Percentiles rank a stretch among this genome's conserved stretches.
These are phyloP conservation scores for Plasmopara muralis DNA, from an alignment of 352 stramenopile genomes.

Conservation along the genomic window DNA sequence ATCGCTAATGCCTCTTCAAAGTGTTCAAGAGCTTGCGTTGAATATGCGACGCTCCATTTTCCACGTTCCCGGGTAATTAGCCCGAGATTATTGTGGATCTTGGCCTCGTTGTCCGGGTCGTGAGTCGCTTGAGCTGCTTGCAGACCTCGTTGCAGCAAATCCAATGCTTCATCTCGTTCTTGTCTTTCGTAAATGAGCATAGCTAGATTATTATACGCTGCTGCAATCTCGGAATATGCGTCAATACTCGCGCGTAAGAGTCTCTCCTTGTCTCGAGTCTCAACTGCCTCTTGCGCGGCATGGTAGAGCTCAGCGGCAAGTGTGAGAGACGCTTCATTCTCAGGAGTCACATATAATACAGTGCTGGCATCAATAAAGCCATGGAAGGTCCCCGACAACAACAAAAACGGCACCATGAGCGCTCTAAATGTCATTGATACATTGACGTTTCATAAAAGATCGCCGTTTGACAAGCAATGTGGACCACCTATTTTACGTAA, in stretches of 20 bases:
- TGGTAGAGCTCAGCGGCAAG: constrained; percentile 28
- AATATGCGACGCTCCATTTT: constrained; percentile 30
- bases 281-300: constrained; percentile 7
- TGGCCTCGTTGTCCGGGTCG: constrained; percentile 33
- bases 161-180: constrained; percentile 24
- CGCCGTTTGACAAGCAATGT: constrained; percentile 18
- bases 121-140: constrained; percentile 22
- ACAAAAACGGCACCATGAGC: background rate
- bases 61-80: constrained; percentile 32
- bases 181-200: constrained; percentile 41
- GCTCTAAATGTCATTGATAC: constrained; percentile 9
- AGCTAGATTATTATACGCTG: constrained; percentile 76
- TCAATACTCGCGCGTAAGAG: constrained; percentile 45
- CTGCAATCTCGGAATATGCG: constrained; percentile 36
- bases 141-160: constrained; percentile 36
- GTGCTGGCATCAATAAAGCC: background rate
- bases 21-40: constrained; percentile 43
- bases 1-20: constrained; percentile 49
- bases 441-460: constrained; percentile 28
- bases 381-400: too few species aligned
- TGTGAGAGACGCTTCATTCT: constrained; percentile 22
- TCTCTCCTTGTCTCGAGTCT: constrained; percentile 17
- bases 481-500: constrained; percentile 6
- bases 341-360: constrained; percentile 14
- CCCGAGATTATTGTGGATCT: constrained; percentile 75